A percentile compares a stretch with the other conserved stretches of the same genome.
These are phyloP conservation scores for Straminergon stramineum DNA, from an alignment of 225 moss, liverwort and hornwort species.

Conservation along the genomic window DNA sequence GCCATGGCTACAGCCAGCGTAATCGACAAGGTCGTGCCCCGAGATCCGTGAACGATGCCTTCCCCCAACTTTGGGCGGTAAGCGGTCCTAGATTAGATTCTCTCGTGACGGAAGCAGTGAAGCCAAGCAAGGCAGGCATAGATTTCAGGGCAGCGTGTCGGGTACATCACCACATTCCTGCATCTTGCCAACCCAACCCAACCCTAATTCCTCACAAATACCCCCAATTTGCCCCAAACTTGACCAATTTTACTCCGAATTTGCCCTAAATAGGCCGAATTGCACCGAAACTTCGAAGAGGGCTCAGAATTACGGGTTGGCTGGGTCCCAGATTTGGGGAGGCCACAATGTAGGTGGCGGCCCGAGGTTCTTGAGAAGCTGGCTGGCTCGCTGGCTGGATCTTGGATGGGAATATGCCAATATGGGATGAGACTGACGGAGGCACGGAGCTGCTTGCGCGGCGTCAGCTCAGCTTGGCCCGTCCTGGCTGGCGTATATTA, in stretches of 20 bases:
- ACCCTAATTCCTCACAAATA: not conserved
- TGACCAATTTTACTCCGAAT: not conserved
- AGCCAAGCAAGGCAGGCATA: not conserved
- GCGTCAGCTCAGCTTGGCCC: not conserved
- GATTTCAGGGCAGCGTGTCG: constrained; percentile 12
- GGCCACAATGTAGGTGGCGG: not conserved
- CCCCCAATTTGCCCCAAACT: not conserved
- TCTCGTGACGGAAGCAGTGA: not conserved
- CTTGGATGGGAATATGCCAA: not conserved
- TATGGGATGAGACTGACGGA: not conserved
- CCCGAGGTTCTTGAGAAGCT: not conserved
- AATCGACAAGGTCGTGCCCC: not conserved
- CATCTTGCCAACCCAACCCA: not conserved
- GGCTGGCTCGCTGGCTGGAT: not conserved
- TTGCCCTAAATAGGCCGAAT: not conserved
- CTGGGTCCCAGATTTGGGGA: not conserved
- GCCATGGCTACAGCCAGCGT: not conserved
- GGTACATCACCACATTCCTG: constrained; percentile 5
- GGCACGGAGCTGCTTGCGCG: not conserved
- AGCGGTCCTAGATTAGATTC: not conserved
- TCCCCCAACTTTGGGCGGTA: not conserved
- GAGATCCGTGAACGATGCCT: constrained; percentile 3
- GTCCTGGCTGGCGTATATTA: not conserved
- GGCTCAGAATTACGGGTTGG: not conserved
- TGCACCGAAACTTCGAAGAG: not conserved